phyloP scores from a whole-genome alignment of 192 early-diverging fungal species.

The Coemansia sp. region DNA sequence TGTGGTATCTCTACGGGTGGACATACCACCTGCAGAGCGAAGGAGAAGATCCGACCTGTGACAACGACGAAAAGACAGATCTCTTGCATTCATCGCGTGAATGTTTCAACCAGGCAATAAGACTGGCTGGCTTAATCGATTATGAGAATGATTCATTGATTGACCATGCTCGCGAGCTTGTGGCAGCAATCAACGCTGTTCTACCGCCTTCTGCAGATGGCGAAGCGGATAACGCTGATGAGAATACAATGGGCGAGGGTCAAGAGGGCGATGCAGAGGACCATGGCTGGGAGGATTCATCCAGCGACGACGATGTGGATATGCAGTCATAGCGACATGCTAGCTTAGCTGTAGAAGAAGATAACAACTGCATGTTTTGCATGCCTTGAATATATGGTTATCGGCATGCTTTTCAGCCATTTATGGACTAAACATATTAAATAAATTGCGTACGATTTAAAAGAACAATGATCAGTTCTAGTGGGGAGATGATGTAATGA shows the following conservation, averaged over 20 bases:
- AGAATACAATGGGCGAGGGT: slow-evolving; percentile 43
- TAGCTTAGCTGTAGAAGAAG: too few relatives aligned
- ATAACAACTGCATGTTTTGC: too few relatives aligned
- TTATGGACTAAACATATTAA: too few relatives aligned
- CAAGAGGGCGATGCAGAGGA: slow-evolving; percentile 31
- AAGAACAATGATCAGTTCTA: too few relatives aligned
- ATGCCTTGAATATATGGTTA: too few relatives aligned
- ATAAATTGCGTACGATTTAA: too few relatives aligned
- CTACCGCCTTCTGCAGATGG: slow-evolving; percentile 55
- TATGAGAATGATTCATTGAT: slow-evolving; percentile 70
- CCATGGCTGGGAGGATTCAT: slow-evolving; percentile 57
- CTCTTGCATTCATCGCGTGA: slow-evolving; percentile 38
- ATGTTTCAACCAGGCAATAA: slow-evolving; percentile 46
- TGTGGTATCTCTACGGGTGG: slow-evolving; percentile 97
- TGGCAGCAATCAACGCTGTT: slow-evolving; percentile 59
- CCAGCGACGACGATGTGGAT: slow-evolving; percentile 52
- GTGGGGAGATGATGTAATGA: too few relatives aligned
- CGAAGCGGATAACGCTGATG: slow-evolving; percentile 55
- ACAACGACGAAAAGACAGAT: slow-evolving; percentile 29
- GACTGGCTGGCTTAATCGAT: slow-evolving; percentile 63
- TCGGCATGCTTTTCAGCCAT: too few relatives aligned
- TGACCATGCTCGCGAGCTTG: slow-evolving; percentile 69
- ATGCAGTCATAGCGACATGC: slow-evolving; percentile 26
- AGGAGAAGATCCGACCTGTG: slow-evolving; percentile 59
- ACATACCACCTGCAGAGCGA: slow-evolving; percentile 86